Evolutionary conservation across 1,139 yeast species (phyloP).

Genomic region (Saccharomycopsis phalli): DNA sequence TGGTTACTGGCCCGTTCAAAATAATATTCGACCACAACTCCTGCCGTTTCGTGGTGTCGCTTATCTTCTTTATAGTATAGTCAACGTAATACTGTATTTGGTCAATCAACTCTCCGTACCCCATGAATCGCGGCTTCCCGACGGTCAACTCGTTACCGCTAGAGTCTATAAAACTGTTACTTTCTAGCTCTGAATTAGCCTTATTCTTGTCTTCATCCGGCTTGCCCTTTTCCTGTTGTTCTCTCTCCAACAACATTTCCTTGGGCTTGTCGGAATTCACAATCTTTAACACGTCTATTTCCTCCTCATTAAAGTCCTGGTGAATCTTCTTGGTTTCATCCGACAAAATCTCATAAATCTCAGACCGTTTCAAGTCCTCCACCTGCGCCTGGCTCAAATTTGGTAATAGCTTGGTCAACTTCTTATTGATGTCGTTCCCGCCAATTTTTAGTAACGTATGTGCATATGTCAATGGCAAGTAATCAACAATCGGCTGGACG

Average conservation of each 20-base stretch:
- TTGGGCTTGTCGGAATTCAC: conserved; percentile 70
- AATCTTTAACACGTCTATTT: conserved; percentile 82
- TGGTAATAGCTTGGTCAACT: conserved; percentile 47
- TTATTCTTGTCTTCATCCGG: conserved; percentile 27
- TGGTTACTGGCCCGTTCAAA: conserved; percentile 66
- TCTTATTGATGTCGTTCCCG: conserved; percentile 51
- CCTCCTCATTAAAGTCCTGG: conserved; percentile 47
- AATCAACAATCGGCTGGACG: conserved; percentile 69
- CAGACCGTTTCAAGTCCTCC: conserved; percentile 66
- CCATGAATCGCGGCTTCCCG: conserved; percentile 85
- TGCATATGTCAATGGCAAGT: conserved; percentile 50
- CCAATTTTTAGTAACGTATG: conserved; percentile 47
- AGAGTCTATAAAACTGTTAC: conserved; percentile 55
- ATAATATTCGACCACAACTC: conserved; percentile 83
- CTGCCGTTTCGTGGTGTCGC: conserved; percentile 65
- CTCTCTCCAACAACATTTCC: conserved; percentile 54
- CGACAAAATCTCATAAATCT: conserved; percentile 64
- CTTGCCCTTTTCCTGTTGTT: conserved; percentile 34
- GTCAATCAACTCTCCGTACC: conserved; percentile 51
- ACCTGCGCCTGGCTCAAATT: conserved; percentile 48
- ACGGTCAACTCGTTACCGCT: conserved; percentile 48
- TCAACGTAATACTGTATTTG: conserved; percentile 48
- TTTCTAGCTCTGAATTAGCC: conserved; percentile 53
- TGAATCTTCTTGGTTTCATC: conserved; percentile 50
- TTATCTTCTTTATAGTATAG: conserved; percentile 43